phyloP scores from a whole-genome alignment of 2,329 filamentous ascomycete genomes.

The Aspergillus sp. region DNA sequence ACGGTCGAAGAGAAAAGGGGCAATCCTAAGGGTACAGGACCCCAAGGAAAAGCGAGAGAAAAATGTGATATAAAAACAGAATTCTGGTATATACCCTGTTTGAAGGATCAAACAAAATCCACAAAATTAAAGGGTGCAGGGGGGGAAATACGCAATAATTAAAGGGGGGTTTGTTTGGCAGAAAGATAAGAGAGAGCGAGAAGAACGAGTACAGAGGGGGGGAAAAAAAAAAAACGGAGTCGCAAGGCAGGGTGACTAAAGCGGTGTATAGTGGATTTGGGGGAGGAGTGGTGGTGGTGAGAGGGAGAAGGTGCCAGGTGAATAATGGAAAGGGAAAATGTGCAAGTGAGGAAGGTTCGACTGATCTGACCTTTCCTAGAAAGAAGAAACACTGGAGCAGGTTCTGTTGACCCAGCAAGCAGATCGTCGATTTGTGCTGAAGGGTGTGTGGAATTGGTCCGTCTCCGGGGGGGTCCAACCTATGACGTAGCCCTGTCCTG shows the following conservation, averaged over 20 bases:
- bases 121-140: background rate
- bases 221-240: conserved; percentile 7
- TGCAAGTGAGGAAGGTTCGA: conserved; percentile 11
- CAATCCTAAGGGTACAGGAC: background rate
- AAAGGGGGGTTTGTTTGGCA: background rate
- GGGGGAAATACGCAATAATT: background rate
- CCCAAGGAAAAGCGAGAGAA: background rate
- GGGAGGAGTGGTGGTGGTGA: conserved; percentile 1
- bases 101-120: background rate
- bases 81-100: background rate
- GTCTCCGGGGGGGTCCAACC: conserved; percentile 25
- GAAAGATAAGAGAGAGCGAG: conserved; percentile 3
- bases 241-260: conserved; percentile 17
- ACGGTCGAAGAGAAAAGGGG: conserved; percentile 6
- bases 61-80: conserved; percentile 2
- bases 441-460: conserved; percentile 21
- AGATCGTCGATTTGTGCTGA: conserved; percentile 24
- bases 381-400: conserved; percentile 15
- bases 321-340: background rate
- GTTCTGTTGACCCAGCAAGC: conserved; percentile 17
- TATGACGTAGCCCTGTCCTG: conserved; percentile 34
- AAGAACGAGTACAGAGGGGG: conserved; percentile 6
- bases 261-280: conserved; percentile 21
- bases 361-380: conserved; percentile 24
- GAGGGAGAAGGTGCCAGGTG: background rate